phyloP scores from a whole-genome alignment of 306 rosid species.

The Dryas alaskensis region DNA sequence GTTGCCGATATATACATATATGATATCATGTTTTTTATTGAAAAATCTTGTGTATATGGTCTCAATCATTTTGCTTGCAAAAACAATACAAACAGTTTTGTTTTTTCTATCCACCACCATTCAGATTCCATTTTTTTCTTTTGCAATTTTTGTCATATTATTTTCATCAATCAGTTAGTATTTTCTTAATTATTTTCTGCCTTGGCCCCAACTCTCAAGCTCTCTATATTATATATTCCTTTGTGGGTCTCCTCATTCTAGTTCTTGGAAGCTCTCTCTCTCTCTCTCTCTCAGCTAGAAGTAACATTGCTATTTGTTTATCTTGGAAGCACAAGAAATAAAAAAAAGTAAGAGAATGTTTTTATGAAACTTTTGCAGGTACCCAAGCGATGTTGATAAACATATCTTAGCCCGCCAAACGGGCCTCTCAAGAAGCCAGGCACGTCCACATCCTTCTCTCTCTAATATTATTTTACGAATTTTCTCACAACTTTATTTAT shows the following conservation, averaged over 20 bases:
- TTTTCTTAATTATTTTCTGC: conserved; percentile 9
- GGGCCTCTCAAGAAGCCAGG: conserved; percentile 99
- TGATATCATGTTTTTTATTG: neutral
- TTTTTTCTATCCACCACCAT: conserved; percentile 53
- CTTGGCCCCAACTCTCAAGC: conserved; percentile 21
- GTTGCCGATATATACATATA: neutral
- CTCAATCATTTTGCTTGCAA: conserved; percentile 41
- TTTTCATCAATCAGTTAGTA: conserved; percentile 39
- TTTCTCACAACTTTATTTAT: conserved; percentile 9
- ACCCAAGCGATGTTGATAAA: conserved; percentile 96
- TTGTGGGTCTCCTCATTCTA: conserved; percentile 31
- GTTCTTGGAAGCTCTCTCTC: conserved; percentile 17
- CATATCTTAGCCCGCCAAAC: conserved; percentile 96
- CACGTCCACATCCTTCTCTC: conserved; percentile 38
- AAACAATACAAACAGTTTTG: conserved; percentile 41
- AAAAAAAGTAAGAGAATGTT: conserved; percentile 7
- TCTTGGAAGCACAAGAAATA: neutral
- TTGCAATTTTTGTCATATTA: conserved; percentile 28
- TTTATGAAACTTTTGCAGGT: conserved; percentile 48
- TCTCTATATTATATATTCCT: conserved; percentile 18
- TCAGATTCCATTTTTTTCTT: conserved; percentile 42
- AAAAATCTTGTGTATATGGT: conserved; percentile 15
- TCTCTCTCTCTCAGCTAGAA: neutral
- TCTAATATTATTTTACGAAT: conserved; percentile 11
- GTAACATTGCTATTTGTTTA: neutral